phyloP scores from a whole-genome alignment of 768 basidiomycete species.

The Suillus clintonianus region DNA sequence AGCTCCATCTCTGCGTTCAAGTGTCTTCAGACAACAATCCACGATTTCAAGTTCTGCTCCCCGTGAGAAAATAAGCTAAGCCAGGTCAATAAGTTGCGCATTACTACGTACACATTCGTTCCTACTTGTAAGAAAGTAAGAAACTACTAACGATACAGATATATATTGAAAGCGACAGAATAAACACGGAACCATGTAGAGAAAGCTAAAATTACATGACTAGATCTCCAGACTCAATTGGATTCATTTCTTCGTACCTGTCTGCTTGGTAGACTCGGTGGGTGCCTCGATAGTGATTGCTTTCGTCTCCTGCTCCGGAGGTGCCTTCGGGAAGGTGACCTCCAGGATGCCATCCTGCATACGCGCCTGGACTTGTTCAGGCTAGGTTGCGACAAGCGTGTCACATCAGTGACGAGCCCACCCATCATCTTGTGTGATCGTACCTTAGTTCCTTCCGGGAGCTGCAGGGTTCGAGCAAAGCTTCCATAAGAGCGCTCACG shows the following conservation, averaged over 20 bases:
- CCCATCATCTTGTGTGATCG: neutral
- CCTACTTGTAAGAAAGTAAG: neutral
- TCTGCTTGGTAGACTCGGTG: neutral
- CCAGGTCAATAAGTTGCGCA: too few relatives aligned
- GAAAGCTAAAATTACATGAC: neutral
- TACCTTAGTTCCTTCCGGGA: slow-evolving; percentile 52
- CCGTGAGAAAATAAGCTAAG: neutral
- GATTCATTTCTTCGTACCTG: neutral
- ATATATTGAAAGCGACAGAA: neutral
- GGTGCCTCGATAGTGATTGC: neutral
- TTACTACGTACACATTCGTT: too few relatives aligned
- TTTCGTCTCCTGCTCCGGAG: neutral
- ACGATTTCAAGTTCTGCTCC: neutral
- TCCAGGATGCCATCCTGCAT: neutral
- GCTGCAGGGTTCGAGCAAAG: slow-evolving; percentile 45
- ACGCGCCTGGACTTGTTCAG: neutral
- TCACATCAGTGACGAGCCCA: neutral
- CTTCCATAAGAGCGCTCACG: slow-evolving; percentile 47
- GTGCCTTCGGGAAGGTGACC: neutral
- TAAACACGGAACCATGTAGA: neutral
- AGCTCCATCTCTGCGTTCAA: slow-evolving; percentile 50
- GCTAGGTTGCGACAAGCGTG: neutral
- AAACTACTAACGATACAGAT: neutral
- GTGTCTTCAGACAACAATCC: neutral
- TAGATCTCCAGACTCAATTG: neutral